phyloP scores from a whole-genome alignment of 345 rosid species.

The Adansonia digitata region DNA sequence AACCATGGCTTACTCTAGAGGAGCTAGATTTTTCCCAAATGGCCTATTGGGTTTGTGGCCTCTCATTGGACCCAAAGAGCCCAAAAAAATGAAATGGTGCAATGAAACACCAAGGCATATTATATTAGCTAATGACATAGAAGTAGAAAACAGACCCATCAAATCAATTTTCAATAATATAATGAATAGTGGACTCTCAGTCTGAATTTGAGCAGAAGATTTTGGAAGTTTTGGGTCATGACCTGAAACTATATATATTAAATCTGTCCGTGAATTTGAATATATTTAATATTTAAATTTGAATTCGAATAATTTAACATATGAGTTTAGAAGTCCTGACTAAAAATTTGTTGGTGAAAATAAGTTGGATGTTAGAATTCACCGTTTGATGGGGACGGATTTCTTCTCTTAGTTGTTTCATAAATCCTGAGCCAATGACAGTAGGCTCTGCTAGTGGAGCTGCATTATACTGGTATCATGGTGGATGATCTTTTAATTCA shows the following conservation, averaged over 20 bases:
- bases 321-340: background rate
- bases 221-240: too few species aligned
- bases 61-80: slow-evolving; percentile 15
- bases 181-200: too few species aligned
- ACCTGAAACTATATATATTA: too few species aligned
- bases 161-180: too few species aligned
- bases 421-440: background rate
- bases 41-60: slow-evolving; percentile 16
- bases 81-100: too few species aligned
- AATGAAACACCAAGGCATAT: too few species aligned
- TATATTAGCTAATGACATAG: too few species aligned
- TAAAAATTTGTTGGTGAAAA: background rate
- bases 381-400: background rate
- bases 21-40: slow-evolving; percentile 9
- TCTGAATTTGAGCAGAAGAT: too few species aligned
- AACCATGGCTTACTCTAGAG: slow-evolving; percentile 8
- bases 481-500: background rate
- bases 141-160: too few species aligned
- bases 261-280: too few species aligned
- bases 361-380: background rate
- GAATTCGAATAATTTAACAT: too few species aligned
- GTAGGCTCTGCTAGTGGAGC: background rate
- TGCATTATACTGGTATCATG: background rate
- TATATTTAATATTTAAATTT: too few species aligned
- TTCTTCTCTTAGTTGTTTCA: background rate